Evolutionary conservation across 306 rosid species (phyloP).

Genomic region (Corylus avellana): DNA sequence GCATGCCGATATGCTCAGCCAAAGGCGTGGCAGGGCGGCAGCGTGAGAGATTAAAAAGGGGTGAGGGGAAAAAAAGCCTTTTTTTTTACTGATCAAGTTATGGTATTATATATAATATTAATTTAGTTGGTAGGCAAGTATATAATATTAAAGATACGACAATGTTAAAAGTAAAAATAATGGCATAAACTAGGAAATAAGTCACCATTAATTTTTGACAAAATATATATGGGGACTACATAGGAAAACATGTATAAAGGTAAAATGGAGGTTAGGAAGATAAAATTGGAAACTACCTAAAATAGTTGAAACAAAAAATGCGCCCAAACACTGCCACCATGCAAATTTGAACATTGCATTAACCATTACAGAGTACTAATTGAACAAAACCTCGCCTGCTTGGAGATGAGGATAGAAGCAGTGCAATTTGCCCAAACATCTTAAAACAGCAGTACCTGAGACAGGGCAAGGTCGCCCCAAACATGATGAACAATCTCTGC

Average conservation of each 20-base stretch:
- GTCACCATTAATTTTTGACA: background rate
- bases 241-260: background rate
- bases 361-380: background rate
- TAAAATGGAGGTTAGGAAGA: background rate
- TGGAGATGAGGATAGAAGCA: conserved; percentile 7
- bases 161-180: background rate
- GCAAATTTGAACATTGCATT: background rate
- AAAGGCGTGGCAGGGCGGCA: no score
- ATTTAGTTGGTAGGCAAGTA: no score
- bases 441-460: conserved; percentile 58
- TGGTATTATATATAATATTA: no score
- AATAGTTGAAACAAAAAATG: background rate
- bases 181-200: background rate
- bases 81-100: no score
- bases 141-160: background rate
- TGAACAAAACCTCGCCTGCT: conserved; percentile 22
- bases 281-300: background rate
- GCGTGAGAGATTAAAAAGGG: no score
- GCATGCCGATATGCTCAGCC: no score
- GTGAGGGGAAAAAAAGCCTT: no score
- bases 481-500: conserved; percentile 99
- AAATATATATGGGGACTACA: background rate
- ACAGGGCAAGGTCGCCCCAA: conserved; percentile 80
- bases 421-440: conserved; percentile 1
- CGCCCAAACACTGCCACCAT: background rate